Base-by-base conservation (phyloP, 2,329 filamentous ascomycete species). In the Aspergillus floridensis region DNA sequence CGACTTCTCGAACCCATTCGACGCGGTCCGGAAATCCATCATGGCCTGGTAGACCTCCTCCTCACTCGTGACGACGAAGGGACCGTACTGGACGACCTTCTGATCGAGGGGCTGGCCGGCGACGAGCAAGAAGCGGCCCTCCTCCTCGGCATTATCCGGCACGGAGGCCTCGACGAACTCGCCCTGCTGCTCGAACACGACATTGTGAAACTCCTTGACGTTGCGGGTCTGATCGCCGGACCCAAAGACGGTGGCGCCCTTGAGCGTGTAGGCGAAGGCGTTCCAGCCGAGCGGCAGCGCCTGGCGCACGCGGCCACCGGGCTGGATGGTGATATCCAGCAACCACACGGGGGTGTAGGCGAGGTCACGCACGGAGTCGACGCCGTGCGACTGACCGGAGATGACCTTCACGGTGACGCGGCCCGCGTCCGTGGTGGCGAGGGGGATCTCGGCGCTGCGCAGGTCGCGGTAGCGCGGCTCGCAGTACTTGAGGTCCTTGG, bases 331-430 rank as follows among this genome's bases (percentile, higher is more conserved):
- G 54, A 97, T 81, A 73, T 98, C 93, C 49, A 98, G 82, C 63
- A 96, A 82, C 93, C 93, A 98, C n/a, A 98, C 92, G 0, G 95
- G 95, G 1, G 93, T 98, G 77, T 98, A 97, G 14, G 93, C 93
- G 49, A 98, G 81, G 71, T 98, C 93, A 72, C 93, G 87, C 56
- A 96, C 85, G 14, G 88, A 92, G 72, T 97, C 93, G 55, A 95
- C 85, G 49, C 91, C 93, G 69, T 92, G 88, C 57, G 87, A 88
- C 72, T 89, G 86, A 21, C 93, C 95, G 0, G 88, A 93, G 67
- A 98, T 98, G 66, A 98, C 90, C 78, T 96, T 97, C 66, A 98
- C 83, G 46, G 81, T 82, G 19, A 96, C 92, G 63, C 85, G 88
- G 57, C 85, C 89, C 48, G 86, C 86, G 67, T 95, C 91, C 31